Conservation (phyloP, 2,329 filamentous ascomycete genomes). For the Aspergillus spinulosporus region DNA sequence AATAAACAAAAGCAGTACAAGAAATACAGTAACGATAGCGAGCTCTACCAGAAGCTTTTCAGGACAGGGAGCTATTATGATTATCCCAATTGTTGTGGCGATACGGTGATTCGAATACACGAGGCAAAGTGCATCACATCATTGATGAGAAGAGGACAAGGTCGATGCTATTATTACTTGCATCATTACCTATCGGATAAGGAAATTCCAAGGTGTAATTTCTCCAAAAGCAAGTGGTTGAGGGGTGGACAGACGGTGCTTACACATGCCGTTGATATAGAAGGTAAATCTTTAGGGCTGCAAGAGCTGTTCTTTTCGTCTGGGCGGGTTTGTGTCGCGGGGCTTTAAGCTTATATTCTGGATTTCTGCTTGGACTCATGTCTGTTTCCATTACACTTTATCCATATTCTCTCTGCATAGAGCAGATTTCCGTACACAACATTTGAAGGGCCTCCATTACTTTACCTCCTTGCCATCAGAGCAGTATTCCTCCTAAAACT, state of each 20-base stretch:
- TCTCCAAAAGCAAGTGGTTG: neutral
- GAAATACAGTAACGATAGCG: neutral
- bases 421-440: too few relatives aligned
- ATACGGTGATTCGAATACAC: neutral
- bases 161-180: neutral
- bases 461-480: neutral
- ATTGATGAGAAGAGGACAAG: neutral
- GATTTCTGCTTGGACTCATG: too few relatives aligned
- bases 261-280: too few relatives aligned
- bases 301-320: too few relatives aligned
- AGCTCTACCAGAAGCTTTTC: neutral
- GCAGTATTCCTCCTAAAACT: neutral
- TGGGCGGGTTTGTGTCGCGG: too few relatives aligned
- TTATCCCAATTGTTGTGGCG: neutral
- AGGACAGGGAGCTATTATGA: neutral
- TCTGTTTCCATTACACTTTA: too few relatives aligned
- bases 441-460: too few relatives aligned
- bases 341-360: too few relatives aligned
- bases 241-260: too few relatives aligned
- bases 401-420: too few relatives aligned
- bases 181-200: neutral
- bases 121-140: neutral
- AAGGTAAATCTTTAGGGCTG: too few relatives aligned
- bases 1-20: neutral
- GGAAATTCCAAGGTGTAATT: neutral